A percentile compares a stretch with the other conserved stretches of the same genome.
Evolutionary conservation across 108 stramenopile species (phyloP).

Genomic region (Halocafeteria seosinensis): DNA sequence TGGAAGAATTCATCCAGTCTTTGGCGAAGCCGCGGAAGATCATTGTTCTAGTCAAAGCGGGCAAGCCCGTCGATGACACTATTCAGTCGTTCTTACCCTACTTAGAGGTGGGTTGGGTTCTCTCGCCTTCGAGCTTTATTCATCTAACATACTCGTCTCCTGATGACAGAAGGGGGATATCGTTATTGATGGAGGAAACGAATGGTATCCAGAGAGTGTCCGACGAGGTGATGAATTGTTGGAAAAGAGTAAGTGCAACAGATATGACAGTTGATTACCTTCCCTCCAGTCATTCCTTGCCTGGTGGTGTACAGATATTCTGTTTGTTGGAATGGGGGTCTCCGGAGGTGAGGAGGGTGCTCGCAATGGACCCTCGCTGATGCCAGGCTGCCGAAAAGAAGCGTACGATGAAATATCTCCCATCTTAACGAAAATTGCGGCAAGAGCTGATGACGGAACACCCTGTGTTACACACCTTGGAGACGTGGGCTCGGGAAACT

Average conservation of each 20-base stretch:
- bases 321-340: slow-evolving; percentile 95
- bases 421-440: slow-evolving; percentile 69
- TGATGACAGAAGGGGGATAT: slow-evolving; percentile 57
- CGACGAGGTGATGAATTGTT: slow-evolving; percentile 64
- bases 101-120: slow-evolving; percentile 39
- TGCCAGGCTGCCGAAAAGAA: slow-evolving; percentile 88
- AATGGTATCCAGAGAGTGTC: slow-evolving; percentile 91
- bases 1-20: slow-evolving; percentile 35
- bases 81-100: slow-evolving; percentile 54
- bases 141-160: background rate
- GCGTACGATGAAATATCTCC: slow-evolving; percentile 81
- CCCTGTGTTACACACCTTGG: slow-evolving; percentile 89
- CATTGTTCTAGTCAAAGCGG: slow-evolving; percentile 83
- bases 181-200: slow-evolving; percentile 93
- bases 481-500: slow-evolving; percentile 72
- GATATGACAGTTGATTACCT: too few species aligned
- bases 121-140: background rate
- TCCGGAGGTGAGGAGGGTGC: slow-evolving; percentile 95
- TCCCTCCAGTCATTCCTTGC: too few species aligned
- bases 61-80: slow-evolving; percentile 78
- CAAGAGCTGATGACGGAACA: slow-evolving; percentile 65
- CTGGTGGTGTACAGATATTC: too few species aligned
- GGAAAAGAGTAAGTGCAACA: too few species aligned
- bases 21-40: slow-evolving; percentile 67
- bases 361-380: slow-evolving; percentile 80